These are phyloP conservation scores for Seminavis robusta DNA, from an alignment of 108 stramenopile species.

Conservation along the genomic window DNA sequence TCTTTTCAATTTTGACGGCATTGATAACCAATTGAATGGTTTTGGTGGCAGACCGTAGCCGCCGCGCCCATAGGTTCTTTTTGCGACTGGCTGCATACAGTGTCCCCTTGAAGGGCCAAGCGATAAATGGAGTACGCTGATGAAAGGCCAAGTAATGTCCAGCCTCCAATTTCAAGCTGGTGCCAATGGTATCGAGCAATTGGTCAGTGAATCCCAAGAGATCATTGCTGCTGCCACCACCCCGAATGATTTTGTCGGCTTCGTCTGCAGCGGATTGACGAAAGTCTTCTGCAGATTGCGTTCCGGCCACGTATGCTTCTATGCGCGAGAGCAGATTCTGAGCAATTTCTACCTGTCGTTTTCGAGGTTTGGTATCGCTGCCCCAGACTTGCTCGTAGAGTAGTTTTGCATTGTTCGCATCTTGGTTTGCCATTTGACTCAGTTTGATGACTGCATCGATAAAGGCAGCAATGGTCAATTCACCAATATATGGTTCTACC, in stretches of 20 bases:
- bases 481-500: constrained; percentile 43
- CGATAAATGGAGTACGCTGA: background rate
- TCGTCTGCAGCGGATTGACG: too few relatives aligned
- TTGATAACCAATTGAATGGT: too few relatives aligned
- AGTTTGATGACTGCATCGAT: background rate
- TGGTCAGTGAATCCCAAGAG: background rate
- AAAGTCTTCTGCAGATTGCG: background rate
- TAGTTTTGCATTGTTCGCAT: background rate
- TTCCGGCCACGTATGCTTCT: background rate
- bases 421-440: background rate
- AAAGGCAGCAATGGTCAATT: constrained; percentile 12
- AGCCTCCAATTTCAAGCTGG: background rate
- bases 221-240: constrained; percentile 1
- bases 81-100: background rate
- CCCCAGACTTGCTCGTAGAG: background rate
- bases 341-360: background rate
- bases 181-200: background rate
- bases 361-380: background rate
- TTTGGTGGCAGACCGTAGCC: too few relatives aligned
- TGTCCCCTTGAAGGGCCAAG: background rate
- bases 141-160: background rate
- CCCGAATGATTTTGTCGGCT: too few relatives aligned
- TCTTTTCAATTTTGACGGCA: too few relatives aligned
- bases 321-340: background rate
- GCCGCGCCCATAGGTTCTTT: too few relatives aligned